Evolutionary conservation across 1,284 basidiomycete species (phyloP), one percentile per base, ranked within the genome.

Genomic region (Sporisorium exsertum): DNA sequence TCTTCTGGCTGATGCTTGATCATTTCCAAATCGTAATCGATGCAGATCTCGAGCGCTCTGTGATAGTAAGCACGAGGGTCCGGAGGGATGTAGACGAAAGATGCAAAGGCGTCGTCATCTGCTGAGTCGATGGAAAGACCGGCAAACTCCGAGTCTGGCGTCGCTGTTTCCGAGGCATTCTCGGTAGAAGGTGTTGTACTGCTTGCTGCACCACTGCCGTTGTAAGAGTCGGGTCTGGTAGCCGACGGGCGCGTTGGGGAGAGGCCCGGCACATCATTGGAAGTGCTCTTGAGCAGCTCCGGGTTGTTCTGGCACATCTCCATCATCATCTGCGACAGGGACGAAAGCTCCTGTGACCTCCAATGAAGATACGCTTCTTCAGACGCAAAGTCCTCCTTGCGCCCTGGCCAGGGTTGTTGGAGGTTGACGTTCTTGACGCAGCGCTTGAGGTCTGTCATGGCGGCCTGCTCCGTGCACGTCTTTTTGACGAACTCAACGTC

Each of bases 1-100:
- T 95, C 93, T 78, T 97, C 96, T 35, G 94, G 92, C 37, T 97
- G 91, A 50, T 92, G 91, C 65, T 92, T 89, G 91, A 99, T 95
- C 40, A 91, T 90, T 82, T 95, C 93, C 55, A 99, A 88, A 85
- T 99, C 97, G 47, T 90, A 89, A 37, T 92, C 89, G 50, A 99
- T 89, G 83, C 95, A 96, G 58, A 90, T 88, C 80, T 93, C 92
- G 27, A 98, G 89, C 5, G 98, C 89, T 9, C 92, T 89, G 75
- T 91, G 91, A 88, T 97, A 99, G 82, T 90, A 93, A 70, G 90
- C 91, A 80, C 90, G 91, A 3, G 95, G 93, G 82, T 94, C 94
- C 3, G 93, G 91, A 0, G 96, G 96, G 66, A 98, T 94, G 85
- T 91, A 98, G 0, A 93, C 93, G 87, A 94, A 79, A n/a, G 64